Evolutionary conservation across 2,329 filamentous ascomycete genomes (phyloP).

Genomic region (Bretziella fagacearum): DNA sequence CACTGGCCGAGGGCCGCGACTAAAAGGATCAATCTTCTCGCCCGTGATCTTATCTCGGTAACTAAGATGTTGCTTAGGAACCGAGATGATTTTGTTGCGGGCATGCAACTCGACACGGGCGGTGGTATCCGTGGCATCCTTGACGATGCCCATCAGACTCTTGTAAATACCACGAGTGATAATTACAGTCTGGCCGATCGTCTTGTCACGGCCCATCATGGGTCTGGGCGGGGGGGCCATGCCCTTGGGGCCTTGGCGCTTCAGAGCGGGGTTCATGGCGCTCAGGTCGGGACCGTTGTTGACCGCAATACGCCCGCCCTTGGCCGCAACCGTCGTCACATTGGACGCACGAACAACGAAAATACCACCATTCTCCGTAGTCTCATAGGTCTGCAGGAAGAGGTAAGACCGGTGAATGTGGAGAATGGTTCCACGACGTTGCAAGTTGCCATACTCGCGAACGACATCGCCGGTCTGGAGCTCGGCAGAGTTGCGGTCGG

Average conservation of each 20-base stretch:
- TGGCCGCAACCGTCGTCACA: slow-evolving; percentile 82
- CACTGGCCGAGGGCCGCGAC: slow-evolving; percentile 24
- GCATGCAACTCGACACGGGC: slow-evolving; percentile 87
- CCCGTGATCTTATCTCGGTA: slow-evolving; percentile 77
- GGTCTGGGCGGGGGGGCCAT: slow-evolving; percentile 53
- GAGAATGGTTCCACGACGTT: slow-evolving; percentile 72
- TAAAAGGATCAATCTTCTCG: slow-evolving; percentile 54
- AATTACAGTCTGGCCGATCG: slow-evolving; percentile 81
- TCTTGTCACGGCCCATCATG: slow-evolving; percentile 56
- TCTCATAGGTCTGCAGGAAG: slow-evolving; percentile 71
- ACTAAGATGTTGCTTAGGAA: slow-evolving; percentile 64
- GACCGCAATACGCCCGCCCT: slow-evolving; percentile 59
- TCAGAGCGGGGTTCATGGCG: slow-evolving; percentile 82
- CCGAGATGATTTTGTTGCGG: slow-evolving; percentile 77
- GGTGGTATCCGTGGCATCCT: slow-evolving; percentile 73
- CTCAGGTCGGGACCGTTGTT: slow-evolving; percentile 58
- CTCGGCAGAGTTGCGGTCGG: slow-evolving; percentile 83
- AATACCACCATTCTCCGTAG: slow-evolving; percentile 73
- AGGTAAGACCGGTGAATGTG: slow-evolving; percentile 89
- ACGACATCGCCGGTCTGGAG: slow-evolving; percentile 85
- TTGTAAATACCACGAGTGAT: slow-evolving; percentile 82
- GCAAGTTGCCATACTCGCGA: slow-evolving; percentile 74
- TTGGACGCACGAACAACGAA: slow-evolving; percentile 76
- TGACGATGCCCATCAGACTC: slow-evolving; percentile 84
- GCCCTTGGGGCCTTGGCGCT: slow-evolving; percentile 39